Evolutionary conservation across 208 protist species (phyloP), one percentile per base, ranked within the genome.

Genomic region (Trypanosoma melophagium): DNA sequence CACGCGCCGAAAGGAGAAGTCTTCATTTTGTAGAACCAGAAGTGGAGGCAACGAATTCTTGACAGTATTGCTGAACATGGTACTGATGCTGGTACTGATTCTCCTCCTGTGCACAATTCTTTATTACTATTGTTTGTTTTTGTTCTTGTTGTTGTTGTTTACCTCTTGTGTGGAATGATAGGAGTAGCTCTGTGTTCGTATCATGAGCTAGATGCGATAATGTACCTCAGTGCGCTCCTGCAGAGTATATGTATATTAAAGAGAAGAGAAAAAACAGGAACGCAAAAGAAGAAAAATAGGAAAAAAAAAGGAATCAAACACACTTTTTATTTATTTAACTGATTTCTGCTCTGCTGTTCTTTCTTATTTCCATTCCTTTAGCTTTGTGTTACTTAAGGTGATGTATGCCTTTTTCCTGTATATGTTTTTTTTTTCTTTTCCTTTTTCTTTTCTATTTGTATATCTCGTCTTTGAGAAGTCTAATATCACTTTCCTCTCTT

Each of bases 21-120:
- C 53, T 35, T 25, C 7, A 13, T 28, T 54, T 45, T 31, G 17
- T 41, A 38, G 60, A 68, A 35, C 41, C 35, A 7, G 68, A 49
- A 22, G 69, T 68, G 1, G 61, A 28, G 4, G 67, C 63, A 57
- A 38, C 58, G 50, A 55, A 54, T 19, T 60, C 68, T 7, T 74
- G 41, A 50, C 25, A 8, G 2, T 16, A 31, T 10, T 57, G 10
- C 2, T 58, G 7, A 21, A 0, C 21, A 35, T 35, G 28, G 12
- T 40, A 1, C 38, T 24, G 24, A 24, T 42, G 55, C 38, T 21
- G 40, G 12, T 35, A 31, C 3, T 28, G 12, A 1, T 60, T 24
- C 24, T 13, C 4, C 24, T 60, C 12, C n/a, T 31, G 38, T 19
- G 1, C 8, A 60, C 10, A 28, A 2, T 25, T 56, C n/a, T n/a